Evolutionary conservation across 441 rosid species (phyloP), one percentile per base, ranked within the genome.

Genomic region (Adansonia rubrostipa): DNA sequence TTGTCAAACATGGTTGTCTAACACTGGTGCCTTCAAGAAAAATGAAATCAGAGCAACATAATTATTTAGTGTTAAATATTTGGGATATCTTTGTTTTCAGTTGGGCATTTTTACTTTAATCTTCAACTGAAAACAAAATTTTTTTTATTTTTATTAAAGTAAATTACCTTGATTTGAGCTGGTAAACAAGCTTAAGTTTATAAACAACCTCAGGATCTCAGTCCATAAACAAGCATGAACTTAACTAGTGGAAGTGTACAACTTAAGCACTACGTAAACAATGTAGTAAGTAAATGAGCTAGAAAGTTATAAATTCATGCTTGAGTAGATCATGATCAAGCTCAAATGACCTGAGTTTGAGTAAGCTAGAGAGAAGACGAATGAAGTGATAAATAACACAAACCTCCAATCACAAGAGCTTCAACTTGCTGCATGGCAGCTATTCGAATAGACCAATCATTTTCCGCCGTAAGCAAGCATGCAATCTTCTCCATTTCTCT

Each of bases 381-480:
- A 70, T n/a, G 61, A 48, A 56, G 53, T 54, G 33, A 73, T 61
- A 36, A 57, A 64, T 51, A 42, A 40, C 40, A 68, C 63, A 62
- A 71, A 92, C 99, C 99, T 92, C 97, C 99, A 48, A 87, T 87
- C 78, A 90, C 97, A 81, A 96, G 96, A 83, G 87, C 97, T 86
- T 96, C 97, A 47, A 92, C 89, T 90, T 92, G 90, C 81, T 91
- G 97, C 97, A 96, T 90, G 86, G 99, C 97, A 77, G 94, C 89
- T 78, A 94, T 94, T 73, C 99, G 97, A 74, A 92, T 66, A 51
- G 99, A 88, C 98, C 99, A 96, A 80, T 96, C 99, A 82, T 92
- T 96, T 61, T 96, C 97, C 1, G 96, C 97, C 80, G 85, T 90
- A 69, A 96, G 97, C 50, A 87, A 92, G 47, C 86, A 80, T 57